phyloP scores from a whole-genome alignment of 306 rosid species.

The Malus orientalis region DNA sequence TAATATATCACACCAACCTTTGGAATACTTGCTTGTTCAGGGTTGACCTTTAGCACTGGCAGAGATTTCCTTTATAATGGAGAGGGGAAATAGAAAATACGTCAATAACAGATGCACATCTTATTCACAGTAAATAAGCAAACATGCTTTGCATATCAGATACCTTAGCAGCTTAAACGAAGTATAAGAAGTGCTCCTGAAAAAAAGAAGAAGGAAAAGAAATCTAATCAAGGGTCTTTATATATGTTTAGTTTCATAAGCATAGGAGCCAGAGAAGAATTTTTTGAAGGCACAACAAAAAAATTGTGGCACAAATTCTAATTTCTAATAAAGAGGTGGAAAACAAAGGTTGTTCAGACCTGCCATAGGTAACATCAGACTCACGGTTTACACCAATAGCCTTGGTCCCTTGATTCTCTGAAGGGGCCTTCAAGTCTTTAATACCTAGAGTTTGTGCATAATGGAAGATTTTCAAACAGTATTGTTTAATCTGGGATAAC shows the following conservation, averaged over 20 bases:
- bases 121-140: conserved; percentile 13
- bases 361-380: conserved; percentile 36
- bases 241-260: neutral
- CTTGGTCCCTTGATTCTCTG: conserved; percentile 31
- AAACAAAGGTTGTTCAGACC: conserved; percentile 39
- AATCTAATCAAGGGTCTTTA: neutral
- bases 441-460: conserved; percentile 7
- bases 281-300: neutral
- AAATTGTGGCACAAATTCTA: neutral
- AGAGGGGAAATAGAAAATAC: conserved; percentile 3
- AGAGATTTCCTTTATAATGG: conserved; percentile 62
- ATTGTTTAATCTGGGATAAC: neutral
- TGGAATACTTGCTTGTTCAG: conserved; percentile 25
- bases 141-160: neutral
- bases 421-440: conserved; percentile 25
- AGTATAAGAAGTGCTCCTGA: conserved; percentile 47
- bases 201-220: neutral
- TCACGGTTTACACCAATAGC: conserved; percentile 29
- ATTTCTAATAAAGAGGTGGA: neutral
- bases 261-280: neutral
- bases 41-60: conserved; percentile 46
- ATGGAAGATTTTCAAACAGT: neutral
- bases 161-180: conserved; percentile 48
- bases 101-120: conserved; percentile 14
- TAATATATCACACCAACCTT: conserved; percentile 36